Base-by-base conservation (phyloP, 2,329 filamentous ascomycete genomes). In the Pseudogymnoascus sp. region DNA sequence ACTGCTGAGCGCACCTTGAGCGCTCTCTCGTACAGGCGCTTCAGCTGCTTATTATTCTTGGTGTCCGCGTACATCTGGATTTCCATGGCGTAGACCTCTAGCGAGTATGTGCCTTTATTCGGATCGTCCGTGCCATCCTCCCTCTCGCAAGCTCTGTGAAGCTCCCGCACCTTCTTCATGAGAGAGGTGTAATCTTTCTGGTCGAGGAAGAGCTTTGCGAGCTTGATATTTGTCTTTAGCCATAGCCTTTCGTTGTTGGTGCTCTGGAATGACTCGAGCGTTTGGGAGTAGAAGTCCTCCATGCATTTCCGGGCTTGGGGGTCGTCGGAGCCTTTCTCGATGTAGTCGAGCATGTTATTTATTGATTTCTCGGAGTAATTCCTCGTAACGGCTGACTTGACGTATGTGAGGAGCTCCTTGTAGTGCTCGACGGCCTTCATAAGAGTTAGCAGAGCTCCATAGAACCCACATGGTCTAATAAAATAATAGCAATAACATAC, bases 311-410 rank as follows among this genome's bases (percentile, higher is more conserved):
- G 89, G 23, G 89, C 87, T 47, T 86, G 84, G 6, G 86, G 83
- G 63, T 88, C 87, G 40, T 88, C 82, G 28, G 59, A 60, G n/a
- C 85, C 90, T 77, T 97, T 97, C 76, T 97, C 93, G 68, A 99
- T 94, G 74, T 89, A 96, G 77, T 97, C 94, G 56, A 99, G 86
- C 88, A 99, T 96, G 75, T 97, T 97, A 78, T 97, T 97, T 79
- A 99, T 96, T 11, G 93, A 97, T 75, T 97, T 97, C 76, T 99
- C 94, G 1, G 94, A 97, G 77, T 97, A 97, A 77, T 97, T 99
- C 66, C 94, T 87, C 42, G 94, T 97, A 56, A 99, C 93, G 6
- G 93, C 93, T 2, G 91, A 95, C 76, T 94, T 96, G 78, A 97
- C 92, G 72, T 97, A 99, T 56, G 92, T 97, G 67, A 99, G 85